These are phyloP conservation scores for Talaromyces pinophilus DNA, from an alignment of 2,329 filamentous ascomycete species.

Conservation along the genomic window DNA sequence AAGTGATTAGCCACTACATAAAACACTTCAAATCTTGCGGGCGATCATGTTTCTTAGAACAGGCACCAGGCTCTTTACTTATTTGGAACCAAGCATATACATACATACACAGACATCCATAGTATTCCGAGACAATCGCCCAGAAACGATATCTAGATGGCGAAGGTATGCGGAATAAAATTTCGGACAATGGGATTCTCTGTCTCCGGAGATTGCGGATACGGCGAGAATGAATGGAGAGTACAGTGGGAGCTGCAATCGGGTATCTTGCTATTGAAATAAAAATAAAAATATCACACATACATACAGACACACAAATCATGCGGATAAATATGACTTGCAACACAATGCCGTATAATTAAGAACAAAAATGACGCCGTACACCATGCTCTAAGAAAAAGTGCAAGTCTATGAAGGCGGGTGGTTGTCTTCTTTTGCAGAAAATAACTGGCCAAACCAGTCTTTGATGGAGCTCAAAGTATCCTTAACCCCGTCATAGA, in stretches of 20 bases:
- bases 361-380: conserved; percentile 1
- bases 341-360: background rate
- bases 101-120: background rate
- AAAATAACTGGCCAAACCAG: conserved; percentile 23
- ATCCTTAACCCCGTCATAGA: conserved; percentile 21
- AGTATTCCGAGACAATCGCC: background rate
- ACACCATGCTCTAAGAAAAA: conserved; percentile 7
- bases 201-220: background rate
- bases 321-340: background rate
- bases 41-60: background rate
- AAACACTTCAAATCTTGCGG: background rate
- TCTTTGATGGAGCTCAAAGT: conserved; percentile 22
- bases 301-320: background rate
- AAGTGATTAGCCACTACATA: background rate
- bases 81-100: background rate
- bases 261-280: conserved; percentile 18
- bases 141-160: background rate
- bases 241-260: background rate
- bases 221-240: background rate
- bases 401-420: background rate
- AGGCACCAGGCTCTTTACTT: background rate
- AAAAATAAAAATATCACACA: background rate
- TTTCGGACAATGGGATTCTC: background rate
- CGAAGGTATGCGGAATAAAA: background rate
- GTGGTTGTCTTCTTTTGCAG: conserved; percentile 18